These are phyloP conservation scores for Bacidia gigantensis DNA, from an alignment of 495 filamentous ascomycete species.

Conservation along the genomic window DNA sequence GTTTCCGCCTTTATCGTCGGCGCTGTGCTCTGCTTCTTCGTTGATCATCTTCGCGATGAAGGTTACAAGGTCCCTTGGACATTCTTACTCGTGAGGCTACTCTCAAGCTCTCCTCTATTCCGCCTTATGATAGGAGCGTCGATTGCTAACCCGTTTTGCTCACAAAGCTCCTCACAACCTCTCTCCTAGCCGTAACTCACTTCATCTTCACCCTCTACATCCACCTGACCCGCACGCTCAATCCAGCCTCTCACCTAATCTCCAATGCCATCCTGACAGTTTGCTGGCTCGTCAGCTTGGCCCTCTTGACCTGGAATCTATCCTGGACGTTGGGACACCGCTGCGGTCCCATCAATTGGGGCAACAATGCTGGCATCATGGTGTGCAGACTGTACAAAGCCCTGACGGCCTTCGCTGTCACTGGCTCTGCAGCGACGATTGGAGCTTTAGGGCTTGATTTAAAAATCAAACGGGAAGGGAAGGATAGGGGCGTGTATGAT, in stretches of 20 bases:
- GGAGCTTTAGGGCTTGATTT: conserved; percentile 14
- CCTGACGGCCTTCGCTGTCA: conserved; percentile 46
- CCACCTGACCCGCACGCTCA: conserved; percentile 43
- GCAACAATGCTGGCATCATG: conserved; percentile 40
- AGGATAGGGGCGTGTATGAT: conserved; percentile 12
- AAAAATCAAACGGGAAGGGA: conserved; percentile 1
- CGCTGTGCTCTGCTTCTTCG: conserved; percentile 47
- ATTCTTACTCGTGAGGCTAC: conserved; percentile 45
- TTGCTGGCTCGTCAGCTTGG: conserved; percentile 44
- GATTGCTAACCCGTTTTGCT: not conserved
- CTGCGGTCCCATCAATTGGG: conserved; percentile 43
- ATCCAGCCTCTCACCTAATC: conserved; percentile 39
- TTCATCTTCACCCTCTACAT: conserved; percentile 39
- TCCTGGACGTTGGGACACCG: conserved; percentile 41
- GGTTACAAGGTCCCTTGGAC: conserved; percentile 46
- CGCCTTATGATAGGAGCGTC: not conserved
- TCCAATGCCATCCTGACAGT: conserved; percentile 38
- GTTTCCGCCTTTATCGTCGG: conserved; percentile 43
- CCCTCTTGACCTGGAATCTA: conserved; percentile 43
- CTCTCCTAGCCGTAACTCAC: conserved; percentile 40
- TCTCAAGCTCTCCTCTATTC: conserved; percentile 1
- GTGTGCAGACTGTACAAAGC: conserved; percentile 55
- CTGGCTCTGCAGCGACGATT: conserved; percentile 26
- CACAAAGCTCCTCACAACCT: conserved; percentile 39
- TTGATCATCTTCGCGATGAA: conserved; percentile 41